Conservation (phyloP, 2,329 filamentous ascomycete species). For the Paracamarosporium sp. region DNA sequence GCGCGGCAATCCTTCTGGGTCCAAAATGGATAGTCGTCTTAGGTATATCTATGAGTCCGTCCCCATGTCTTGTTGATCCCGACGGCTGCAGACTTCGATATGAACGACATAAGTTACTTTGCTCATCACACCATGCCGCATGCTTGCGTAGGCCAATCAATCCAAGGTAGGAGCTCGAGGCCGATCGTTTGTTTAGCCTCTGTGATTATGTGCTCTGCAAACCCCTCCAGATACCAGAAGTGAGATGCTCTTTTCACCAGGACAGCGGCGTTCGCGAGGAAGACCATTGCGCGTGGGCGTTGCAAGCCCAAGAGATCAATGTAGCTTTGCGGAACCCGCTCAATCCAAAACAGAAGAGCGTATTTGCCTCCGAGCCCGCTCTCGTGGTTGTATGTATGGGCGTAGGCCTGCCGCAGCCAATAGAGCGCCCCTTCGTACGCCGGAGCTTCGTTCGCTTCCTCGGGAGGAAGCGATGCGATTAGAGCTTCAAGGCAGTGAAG, state of each 20-base stretch:
- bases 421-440: conserved; percentile 17
- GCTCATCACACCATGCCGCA: not conserved
- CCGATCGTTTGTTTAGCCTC: conserved; percentile 14
- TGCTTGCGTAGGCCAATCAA: conserved; percentile 22
- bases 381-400: conserved; percentile 13
- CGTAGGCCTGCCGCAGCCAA: conserved; percentile 26
- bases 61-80: too few relatives aligned
- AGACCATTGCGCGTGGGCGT: conserved; percentile 16
- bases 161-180: conserved; percentile 17
- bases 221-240: conserved; percentile 23
- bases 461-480: conserved; percentile 9
- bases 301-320: conserved; percentile 16
- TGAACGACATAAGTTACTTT: not conserved
- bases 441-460: conserved; percentile 10
- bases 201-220: conserved; percentile 16
- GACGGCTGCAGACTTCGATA: not conserved
- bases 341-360: conserved; percentile 21
- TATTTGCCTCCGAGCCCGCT: conserved; percentile 18
- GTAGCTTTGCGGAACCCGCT: conserved; percentile 15
- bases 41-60: too few relatives aligned
- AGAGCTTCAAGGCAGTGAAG: conserved; percentile 15
- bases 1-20: too few relatives aligned
- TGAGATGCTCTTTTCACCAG: conserved; percentile 16
- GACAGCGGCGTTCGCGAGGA: conserved; percentile 20
- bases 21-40: too few relatives aligned